These are phyloP conservation scores for Candida suzukii DNA, from an alignment of 805 yeast species.

Conservation along the genomic window DNA sequence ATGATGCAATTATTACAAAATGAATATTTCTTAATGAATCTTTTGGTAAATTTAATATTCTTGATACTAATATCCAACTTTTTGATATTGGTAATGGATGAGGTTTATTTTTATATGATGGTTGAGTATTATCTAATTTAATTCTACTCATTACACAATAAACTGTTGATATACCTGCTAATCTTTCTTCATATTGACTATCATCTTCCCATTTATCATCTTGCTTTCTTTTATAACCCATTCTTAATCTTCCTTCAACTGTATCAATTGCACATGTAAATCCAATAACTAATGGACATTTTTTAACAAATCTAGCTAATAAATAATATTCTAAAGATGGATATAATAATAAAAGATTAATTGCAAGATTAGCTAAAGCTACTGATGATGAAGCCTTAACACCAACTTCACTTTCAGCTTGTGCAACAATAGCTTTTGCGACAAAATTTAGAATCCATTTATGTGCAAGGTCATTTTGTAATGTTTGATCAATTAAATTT, in stretches of 20 bases:
- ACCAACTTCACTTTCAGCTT: slow-evolving; percentile 87
- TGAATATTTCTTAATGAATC: slow-evolving; percentile 58
- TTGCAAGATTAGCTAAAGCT: slow-evolving; percentile 67
- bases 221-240: slow-evolving; percentile 76
- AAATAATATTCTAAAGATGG: slow-evolving; percentile 49
- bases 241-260: slow-evolving; percentile 69
- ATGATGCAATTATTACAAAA: slow-evolving; percentile 61
- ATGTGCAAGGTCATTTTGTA: slow-evolving; percentile 43
- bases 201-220: slow-evolving; percentile 52
- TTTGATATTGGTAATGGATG: slow-evolving; percentile 53
- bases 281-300: slow-evolving; percentile 86
- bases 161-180: slow-evolving; percentile 78
- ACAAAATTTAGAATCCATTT: slow-evolving; percentile 75
- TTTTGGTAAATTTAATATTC: slow-evolving; percentile 53
- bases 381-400: slow-evolving; percentile 71
- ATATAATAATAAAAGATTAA: slow-evolving; percentile 39
- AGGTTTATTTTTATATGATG: slow-evolving; percentile 34
- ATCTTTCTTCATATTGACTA: slow-evolving; percentile 71
- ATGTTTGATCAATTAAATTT: slow-evolving; percentile 41
- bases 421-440: slow-evolving; percentile 80
- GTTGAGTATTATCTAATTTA: slow-evolving; percentile 17
- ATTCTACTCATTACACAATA: slow-evolving; percentile 69
- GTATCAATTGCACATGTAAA: slow-evolving; percentile 69
- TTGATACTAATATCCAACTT: slow-evolving; percentile 69
- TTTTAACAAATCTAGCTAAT: slow-evolving; percentile 79